phyloP scores from a whole-genome alignment of 169 alveolate genomes.

The Sarcocystis neurona region DNA sequence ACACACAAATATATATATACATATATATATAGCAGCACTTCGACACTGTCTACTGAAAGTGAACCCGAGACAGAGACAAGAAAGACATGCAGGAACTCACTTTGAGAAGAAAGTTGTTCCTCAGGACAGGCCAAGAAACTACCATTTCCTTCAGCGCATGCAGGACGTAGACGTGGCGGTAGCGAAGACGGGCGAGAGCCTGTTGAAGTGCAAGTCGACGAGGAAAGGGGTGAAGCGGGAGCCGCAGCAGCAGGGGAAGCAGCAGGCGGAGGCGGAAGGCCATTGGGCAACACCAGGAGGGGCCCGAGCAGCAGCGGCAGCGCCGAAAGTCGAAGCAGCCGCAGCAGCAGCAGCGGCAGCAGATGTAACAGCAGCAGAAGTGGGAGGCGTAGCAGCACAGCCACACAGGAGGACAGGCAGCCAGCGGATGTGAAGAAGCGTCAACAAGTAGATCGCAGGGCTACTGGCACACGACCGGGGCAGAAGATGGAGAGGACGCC shows the following conservation, averaged over 20 bases:
- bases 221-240: neutral
- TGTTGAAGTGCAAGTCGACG: neutral
- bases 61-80: neutral
- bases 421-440: too few relatives aligned
- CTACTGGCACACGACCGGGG: too few relatives aligned
- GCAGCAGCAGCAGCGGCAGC: too few relatives aligned
- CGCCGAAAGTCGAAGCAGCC: too few relatives aligned
- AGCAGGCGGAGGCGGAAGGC: neutral
- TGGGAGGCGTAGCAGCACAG: too few relatives aligned
- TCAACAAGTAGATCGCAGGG: too few relatives aligned
- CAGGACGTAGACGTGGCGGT: constrained; percentile 4
- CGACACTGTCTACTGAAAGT: neutral
- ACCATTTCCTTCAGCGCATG: constrained; percentile 41
- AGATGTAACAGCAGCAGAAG: too few relatives aligned
- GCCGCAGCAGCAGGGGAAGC: neutral
- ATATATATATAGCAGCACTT: neutral
- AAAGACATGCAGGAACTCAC: neutral
- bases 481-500: too few relatives aligned
- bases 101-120: constrained; percentile 39
- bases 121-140: constrained; percentile 39
- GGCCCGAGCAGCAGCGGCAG: too few relatives aligned
- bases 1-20: neutral
- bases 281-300: too few relatives aligned
- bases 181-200: constrained; percentile 41
- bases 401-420: too few relatives aligned